phyloP scores from a whole-genome alignment of 352 stramenopile species.

The Globisporangium lucens region DNA sequence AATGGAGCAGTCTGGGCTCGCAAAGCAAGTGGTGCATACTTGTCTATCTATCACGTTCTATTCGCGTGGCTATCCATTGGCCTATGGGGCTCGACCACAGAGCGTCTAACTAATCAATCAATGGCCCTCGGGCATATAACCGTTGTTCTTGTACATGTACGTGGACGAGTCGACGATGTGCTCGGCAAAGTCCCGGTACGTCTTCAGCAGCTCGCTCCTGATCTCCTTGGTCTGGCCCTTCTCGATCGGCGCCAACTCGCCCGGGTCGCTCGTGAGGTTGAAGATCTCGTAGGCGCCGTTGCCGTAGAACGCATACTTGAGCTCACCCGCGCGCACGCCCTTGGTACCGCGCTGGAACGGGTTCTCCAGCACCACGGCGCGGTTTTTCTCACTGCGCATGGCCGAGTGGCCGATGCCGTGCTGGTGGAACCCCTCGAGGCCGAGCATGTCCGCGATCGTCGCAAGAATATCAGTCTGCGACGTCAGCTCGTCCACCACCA shows the following conservation, averaged over 20 bases:
- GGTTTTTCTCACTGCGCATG: constrained; percentile 34
- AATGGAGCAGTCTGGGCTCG: not conserved
- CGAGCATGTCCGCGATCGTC: constrained; percentile 61
- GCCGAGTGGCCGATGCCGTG: constrained; percentile 66
- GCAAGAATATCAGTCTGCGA: constrained; percentile 70
- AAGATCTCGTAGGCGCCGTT: constrained; percentile 64
- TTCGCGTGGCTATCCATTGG: not conserved
- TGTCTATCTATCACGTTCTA: constrained; percentile 5
- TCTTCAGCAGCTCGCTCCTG: constrained; percentile 37
- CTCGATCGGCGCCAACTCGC: constrained; percentile 42
- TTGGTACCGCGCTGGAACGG: constrained; percentile 62
- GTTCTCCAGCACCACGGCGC: constrained; percentile 57
- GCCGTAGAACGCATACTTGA: constrained; percentile 68
- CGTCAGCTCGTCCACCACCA: constrained; percentile 44
- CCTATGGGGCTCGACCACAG: not conserved
- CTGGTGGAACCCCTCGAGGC: constrained; percentile 48
- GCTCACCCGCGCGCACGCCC: constrained; percentile 51
- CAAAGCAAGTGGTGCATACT: not conserved
- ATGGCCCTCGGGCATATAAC: constrained; percentile 32
- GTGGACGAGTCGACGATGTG: constrained; percentile 59
- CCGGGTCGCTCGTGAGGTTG: constrained; percentile 36
- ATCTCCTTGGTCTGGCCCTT: constrained; percentile 46
- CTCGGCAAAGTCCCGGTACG: constrained; percentile 45
- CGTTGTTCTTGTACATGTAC: constrained; percentile 64
- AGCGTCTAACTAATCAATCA: not conserved